Evolutionary conservation across 495 filamentous ascomycete genomes (phyloP), one percentile per base, ranked within the genome.

Genomic region (Daldinia concentrica): DNA sequence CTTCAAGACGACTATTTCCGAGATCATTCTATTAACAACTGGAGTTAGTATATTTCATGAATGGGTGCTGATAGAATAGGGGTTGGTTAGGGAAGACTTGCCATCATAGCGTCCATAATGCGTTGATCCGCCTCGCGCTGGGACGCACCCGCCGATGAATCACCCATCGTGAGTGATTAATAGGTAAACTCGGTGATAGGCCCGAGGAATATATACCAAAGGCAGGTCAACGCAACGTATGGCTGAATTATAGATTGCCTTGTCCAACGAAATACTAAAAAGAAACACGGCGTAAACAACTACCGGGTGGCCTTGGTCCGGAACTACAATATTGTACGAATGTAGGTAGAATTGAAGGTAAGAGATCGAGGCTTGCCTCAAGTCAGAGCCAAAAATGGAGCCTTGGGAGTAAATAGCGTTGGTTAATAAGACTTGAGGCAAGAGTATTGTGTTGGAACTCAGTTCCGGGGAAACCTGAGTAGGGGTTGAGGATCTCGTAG

Each of bases 61-160:
- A n/a, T n/a, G n/a, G n/a, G n/a, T n/a, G n/a, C n/a, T n/a, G n/a
- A n/a, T n/a, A n/a, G n/a, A n/a, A n/a, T n/a, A n/a, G n/a, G n/a
- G n/a, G n/a, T n/a, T n/a, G n/a, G n/a, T 19, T 22, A 24, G 14
- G 34, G 9, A n/a, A 8, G 19, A 50, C 74, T 72, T 67, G 69
- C 74, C 72, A 72, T 74, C 72, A 74, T 74, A 7, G 65, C 65
- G 12, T 68, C 58, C 27, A 65, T 17, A n/a, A 22, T 34, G 11
- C 15, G 32, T 29, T 26, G n/a, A 0, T 62, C 29, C n/a, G 17
- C 59, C 43, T 52, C 30, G 6, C 17, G 8, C 30, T 36, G 14
- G 30, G 54, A 36, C n/a, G n/a, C 15, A 12, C 12, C 8, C 6
- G 29, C 29, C 17, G 8, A 17, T 36, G 54, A 11, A 17, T 1